These are phyloP conservation scores for Ceratocystis cubensis DNA, from an alignment of 2,329 filamentous ascomycete genomes.

Conservation along the genomic window DNA sequence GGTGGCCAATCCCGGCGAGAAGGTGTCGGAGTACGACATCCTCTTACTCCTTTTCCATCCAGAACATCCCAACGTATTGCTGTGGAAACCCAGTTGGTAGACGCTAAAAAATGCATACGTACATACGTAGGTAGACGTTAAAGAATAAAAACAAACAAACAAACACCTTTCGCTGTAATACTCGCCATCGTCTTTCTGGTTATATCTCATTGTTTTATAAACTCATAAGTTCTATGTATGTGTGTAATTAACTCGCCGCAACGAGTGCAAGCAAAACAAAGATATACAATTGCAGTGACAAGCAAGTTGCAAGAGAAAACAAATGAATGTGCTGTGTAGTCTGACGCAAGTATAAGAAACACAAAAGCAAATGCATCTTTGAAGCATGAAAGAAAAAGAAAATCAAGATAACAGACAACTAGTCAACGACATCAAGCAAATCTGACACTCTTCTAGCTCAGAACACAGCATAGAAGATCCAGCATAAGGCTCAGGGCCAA, in stretches of 20 bases:
- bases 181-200: background rate
- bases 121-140: background rate
- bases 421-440: too few species aligned
- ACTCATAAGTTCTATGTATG: conserved; percentile 6
- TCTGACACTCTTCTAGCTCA: too few species aligned
- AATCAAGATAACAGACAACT: background rate
- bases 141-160: background rate
- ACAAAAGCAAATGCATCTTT: too few species aligned
- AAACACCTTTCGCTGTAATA: background rate
- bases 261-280: background rate
- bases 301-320: background rate
- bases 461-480: background rate
- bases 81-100: too few species aligned
- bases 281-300: too few species aligned
- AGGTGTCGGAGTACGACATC: too few species aligned
- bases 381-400: background rate
- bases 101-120: background rate
- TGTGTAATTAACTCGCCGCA: background rate
- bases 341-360: too few species aligned
- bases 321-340: background rate
- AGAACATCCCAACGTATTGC: too few species aligned
- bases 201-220: background rate
- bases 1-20: too few species aligned
- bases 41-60: too few species aligned
- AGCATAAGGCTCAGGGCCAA: background rate